Evolutionary conservation across 2,329 filamentous ascomycete species (phyloP), one percentile per base, ranked within the genome.

Genomic region (Pseudocercospora fijiensis): DNA sequence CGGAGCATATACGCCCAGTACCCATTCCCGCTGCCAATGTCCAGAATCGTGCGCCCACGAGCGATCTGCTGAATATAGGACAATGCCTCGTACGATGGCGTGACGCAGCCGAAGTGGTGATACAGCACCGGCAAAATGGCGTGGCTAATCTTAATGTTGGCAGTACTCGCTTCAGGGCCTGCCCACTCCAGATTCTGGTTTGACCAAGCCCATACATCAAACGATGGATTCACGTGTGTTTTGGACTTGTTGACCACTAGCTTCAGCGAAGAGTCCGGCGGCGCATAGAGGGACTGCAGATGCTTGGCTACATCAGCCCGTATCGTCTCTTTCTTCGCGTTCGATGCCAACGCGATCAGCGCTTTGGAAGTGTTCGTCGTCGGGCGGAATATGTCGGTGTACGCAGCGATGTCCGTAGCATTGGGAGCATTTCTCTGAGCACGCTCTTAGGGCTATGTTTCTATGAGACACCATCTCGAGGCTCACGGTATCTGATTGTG

Each of bases 1-100:
- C 89, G 83, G 11, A 92, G 83, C 85, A 90, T 86, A 66, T 86
- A 88, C 7, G 85, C 84, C 89, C 89, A 92, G 78, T 92, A 92
- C 10, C 89, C 90, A 72, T 88, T 90, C 1, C 90, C 90, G 59
- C 84, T 87, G 3, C 88, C 90, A 43, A 91, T 77, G 69, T 92
- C 89, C 9, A 88, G 78, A 7, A 92, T 80, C 11, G 80, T 74
- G 5, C 83, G 79, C 1, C 81, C 81, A 5, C 69, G 70, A 49
- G 84, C 81, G 2, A 90, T 74, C 55, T 83, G 78, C 37, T 82
- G 82, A 30, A 92, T 81, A 22, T 89, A 78, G 65, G 83, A 79
- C 11, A 92, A 78, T 1, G 84, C 81, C 70, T 91, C 88, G 74
- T 89, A 88, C 9, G 84, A 85, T 0, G 90, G 90, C 20, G 86